Conservation (phyloP, 805 yeast species). For the Candida ortonii region DNA sequence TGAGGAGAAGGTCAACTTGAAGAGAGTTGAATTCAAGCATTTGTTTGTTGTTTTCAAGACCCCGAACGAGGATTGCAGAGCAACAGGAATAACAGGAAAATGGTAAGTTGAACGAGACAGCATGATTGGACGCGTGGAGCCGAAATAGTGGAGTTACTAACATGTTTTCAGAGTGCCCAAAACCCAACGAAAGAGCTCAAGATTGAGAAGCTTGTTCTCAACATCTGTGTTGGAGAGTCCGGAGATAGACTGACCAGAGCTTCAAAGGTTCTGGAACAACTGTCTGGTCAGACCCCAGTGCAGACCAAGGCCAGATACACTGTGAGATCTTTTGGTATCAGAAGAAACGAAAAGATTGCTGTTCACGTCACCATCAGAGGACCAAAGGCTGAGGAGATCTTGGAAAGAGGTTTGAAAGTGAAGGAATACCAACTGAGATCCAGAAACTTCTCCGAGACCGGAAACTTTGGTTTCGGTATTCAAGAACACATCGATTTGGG, state of each 20-base stretch:
- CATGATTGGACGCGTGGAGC: no score
- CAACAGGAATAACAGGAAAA: no score
- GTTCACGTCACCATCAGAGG: slow-evolving; percentile 99
- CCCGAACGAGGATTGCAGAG: no score
- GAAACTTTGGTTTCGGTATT: slow-evolving; percentile 99
- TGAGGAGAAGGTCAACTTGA: no score
- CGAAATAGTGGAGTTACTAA: no score
- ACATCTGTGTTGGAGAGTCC: slow-evolving; percentile 99
- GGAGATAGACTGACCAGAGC: slow-evolving; percentile 99
- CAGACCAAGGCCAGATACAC: slow-evolving; percentile 99
- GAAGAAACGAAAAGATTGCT: slow-evolving; percentile 99
- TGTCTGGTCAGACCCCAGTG: slow-evolving; percentile 99
- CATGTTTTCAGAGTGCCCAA: slow-evolving; percentile 52
- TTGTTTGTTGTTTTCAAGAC: no score
- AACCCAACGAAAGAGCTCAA: slow-evolving; percentile 98
- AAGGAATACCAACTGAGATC: slow-evolving; percentile 96
- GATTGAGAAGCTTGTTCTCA: slow-evolving; percentile 98
- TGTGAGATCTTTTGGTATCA: slow-evolving; percentile 99
- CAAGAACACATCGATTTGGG: slow-evolving; percentile 99
- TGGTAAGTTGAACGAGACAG: slow-evolving; percentile 1
- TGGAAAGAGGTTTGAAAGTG: slow-evolving; percentile 99
- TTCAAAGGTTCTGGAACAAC: slow-evolving; percentile 99
- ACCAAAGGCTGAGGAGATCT: slow-evolving; percentile 99
- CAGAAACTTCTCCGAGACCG: slow-evolving; percentile 97
- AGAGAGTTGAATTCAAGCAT: no score